These are phyloP conservation scores for Bonia amplexicaulis DNA, from an alignment of 176 grass and related monocot species.

Conservation along the genomic window DNA sequence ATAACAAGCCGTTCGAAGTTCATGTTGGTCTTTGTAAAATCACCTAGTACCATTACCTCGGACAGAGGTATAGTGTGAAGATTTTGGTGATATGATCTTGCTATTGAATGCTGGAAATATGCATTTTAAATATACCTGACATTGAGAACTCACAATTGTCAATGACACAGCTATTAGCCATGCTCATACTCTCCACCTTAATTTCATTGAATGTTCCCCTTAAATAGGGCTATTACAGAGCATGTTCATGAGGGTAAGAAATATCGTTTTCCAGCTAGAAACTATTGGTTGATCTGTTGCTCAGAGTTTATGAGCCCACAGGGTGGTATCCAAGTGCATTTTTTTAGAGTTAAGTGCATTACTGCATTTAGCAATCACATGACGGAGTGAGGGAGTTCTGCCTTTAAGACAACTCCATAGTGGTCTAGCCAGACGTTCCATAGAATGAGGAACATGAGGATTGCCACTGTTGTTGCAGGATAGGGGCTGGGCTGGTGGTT, in stretches of 20 bases:
- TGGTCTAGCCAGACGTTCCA: background rate
- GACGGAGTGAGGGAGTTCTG: background rate
- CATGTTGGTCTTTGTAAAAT: background rate
- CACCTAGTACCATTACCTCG: background rate
- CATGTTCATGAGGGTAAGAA: background rate
- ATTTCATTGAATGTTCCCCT: background rate
- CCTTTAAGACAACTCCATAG: background rate
- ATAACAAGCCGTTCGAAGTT: background rate
- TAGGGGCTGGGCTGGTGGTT: background rate
- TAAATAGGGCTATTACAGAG: background rate
- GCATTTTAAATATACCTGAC: background rate
- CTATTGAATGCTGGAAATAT: background rate
- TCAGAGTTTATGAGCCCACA: background rate
- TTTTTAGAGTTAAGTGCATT: background rate
- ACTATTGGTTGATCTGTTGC: background rate
- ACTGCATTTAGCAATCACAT: background rate
- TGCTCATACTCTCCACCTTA: background rate
- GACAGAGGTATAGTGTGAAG: background rate
- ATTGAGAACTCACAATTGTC: background rate
- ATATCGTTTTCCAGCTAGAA: background rate
- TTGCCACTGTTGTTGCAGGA: background rate
- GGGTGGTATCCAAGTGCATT: background rate
- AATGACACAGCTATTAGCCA: background rate
- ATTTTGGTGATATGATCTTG: background rate
- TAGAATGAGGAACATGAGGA: background rate